Conservation (phyloP, 2,329 filamentous ascomycete species). For the Clonostachys rosea region DNA sequence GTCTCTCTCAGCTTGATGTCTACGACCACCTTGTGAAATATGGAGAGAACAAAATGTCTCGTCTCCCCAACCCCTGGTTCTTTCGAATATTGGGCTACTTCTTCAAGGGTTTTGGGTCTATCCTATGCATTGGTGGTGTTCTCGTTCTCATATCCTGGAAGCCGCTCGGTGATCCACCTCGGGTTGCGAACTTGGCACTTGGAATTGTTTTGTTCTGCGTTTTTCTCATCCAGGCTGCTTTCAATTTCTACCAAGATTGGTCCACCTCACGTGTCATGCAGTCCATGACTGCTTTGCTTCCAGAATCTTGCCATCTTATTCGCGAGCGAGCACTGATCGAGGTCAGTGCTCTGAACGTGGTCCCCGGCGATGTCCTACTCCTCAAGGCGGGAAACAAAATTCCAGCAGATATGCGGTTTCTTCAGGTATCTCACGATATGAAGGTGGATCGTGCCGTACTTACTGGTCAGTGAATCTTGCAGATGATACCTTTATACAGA, state of each 20-base stretch:
- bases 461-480: slow-evolving; percentile 62
- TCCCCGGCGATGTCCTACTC: slow-evolving; percentile 66
- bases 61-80: slow-evolving; percentile 56
- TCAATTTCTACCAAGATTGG: slow-evolving; percentile 71
- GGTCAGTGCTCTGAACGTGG: slow-evolving; percentile 43
- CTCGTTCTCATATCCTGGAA: slow-evolving; percentile 76
- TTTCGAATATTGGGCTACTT: slow-evolving; percentile 63
- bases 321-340: slow-evolving; percentile 45
- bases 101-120: slow-evolving; percentile 71
- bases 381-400: slow-evolving; percentile 71
- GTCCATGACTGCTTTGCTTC: slow-evolving; percentile 79
- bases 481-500: slow-evolving; percentile 24
- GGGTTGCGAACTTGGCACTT: slow-evolving; percentile 46
- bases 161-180: slow-evolving; percentile 63
- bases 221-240: slow-evolving; percentile 64
- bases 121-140: slow-evolving; percentile 63
- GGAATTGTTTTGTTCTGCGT: slow-evolving; percentile 69
- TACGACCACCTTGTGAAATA: slow-evolving; percentile 50
- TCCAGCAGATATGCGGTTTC: slow-evolving; percentile 67
- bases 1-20: slow-evolving; percentile 56
- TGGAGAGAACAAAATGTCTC: slow-evolving; percentile 63
- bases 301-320: slow-evolving; percentile 62
- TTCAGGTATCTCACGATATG: slow-evolving; percentile 63
- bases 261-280: slow-evolving; percentile 73
- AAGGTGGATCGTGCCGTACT: slow-evolving; percentile 71